phyloP scores from a whole-genome alignment of 495 filamentous ascomycete genomes.

The Gamarada debralockiae region DNA sequence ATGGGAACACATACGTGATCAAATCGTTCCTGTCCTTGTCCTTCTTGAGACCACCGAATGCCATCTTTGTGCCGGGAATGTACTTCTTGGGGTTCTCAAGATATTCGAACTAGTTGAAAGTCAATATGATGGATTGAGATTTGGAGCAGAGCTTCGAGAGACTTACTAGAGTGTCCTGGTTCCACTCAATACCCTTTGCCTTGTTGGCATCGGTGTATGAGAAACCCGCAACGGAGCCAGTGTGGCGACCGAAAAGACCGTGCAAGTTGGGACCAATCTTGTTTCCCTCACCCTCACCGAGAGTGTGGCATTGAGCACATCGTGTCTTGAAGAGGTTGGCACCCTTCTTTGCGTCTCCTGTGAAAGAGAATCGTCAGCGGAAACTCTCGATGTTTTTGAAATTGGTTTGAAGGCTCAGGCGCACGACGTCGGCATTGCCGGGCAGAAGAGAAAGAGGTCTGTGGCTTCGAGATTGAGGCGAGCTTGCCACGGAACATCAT shows the following conservation, averaged over 20 bases:
- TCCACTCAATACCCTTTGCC: slow-evolving; percentile 87
- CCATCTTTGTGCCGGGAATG: slow-evolving; percentile 99
- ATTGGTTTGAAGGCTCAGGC: slow-evolving; percentile 1
- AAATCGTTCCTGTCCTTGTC: slow-evolving; percentile 98
- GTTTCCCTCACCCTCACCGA: slow-evolving; percentile 83
- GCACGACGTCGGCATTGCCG: slow-evolving; percentile 7
- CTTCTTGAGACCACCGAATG: slow-evolving; percentile 99
- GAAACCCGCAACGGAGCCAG: slow-evolving; percentile 86
- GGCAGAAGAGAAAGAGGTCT: too few species aligned
- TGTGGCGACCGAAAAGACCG: slow-evolving; percentile 97
- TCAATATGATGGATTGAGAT: neutral
- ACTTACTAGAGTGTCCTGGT: slow-evolving; percentile 80
- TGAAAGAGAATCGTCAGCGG: slow-evolving; percentile 14
- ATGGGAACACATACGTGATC: slow-evolving; percentile 76
- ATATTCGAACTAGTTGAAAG: slow-evolving; percentile 63
- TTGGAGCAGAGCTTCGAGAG: neutral
- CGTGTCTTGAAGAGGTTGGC: slow-evolving; percentile 99
- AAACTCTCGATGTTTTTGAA: neutral
- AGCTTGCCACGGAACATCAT: neutral
- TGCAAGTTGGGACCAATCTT: slow-evolving; percentile 96
- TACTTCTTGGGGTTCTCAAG: slow-evolving; percentile 93
- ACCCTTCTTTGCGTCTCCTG: slow-evolving; percentile 95
- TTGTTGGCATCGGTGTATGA: slow-evolving; percentile 99
- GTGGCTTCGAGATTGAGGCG: neutral
- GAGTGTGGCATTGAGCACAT: slow-evolving; percentile 97